phyloP scores from a whole-genome alignment of 495 filamentous ascomycete species.

The Podospora sp. region DNA sequence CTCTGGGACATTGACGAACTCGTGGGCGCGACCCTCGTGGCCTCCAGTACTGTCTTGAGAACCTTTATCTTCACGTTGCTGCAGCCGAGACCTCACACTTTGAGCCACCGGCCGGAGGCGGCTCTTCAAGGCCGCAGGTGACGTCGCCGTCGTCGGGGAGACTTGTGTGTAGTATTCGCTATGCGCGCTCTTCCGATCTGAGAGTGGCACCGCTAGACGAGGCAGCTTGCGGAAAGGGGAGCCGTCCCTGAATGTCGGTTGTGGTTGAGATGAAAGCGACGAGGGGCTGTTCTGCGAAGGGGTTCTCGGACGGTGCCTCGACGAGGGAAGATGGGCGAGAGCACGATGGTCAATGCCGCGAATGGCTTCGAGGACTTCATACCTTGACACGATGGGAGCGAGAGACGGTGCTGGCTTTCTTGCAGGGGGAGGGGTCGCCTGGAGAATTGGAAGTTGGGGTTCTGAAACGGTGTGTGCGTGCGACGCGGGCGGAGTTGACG shows the following conservation, averaged over 20 bases:
- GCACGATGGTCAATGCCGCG: conserved; percentile 27
- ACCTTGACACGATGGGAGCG: conserved; percentile 43
- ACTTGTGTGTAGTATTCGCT: conserved; percentile 10
- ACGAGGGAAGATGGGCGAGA: conserved; percentile 11
- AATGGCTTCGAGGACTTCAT: conserved; percentile 43
- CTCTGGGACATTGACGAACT: conserved; percentile 6
- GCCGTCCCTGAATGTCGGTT: conserved; percentile 1
- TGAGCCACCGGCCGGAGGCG: background rate
- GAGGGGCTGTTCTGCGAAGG: background rate
- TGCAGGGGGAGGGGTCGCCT: background rate
- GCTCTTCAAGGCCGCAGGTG: background rate
- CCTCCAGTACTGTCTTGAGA: background rate
- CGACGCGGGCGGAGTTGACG: background rate
- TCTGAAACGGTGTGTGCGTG: background rate
- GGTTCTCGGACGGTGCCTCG: background rate
- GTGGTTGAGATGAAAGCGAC: background rate
- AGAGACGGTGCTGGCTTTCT: conserved; percentile 19
- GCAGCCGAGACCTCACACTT: background rate
- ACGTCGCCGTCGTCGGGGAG: conserved; percentile 18
- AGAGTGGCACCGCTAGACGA: background rate
- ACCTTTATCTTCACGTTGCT: background rate
- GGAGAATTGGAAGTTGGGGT: background rate
- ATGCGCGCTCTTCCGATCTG: background rate
- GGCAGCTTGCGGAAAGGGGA: conserved; percentile 14
- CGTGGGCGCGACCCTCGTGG: background rate